Base-by-base conservation (phyloP, 108 stramenopile genomes). In the Hondaea fermentalgiana region DNA sequence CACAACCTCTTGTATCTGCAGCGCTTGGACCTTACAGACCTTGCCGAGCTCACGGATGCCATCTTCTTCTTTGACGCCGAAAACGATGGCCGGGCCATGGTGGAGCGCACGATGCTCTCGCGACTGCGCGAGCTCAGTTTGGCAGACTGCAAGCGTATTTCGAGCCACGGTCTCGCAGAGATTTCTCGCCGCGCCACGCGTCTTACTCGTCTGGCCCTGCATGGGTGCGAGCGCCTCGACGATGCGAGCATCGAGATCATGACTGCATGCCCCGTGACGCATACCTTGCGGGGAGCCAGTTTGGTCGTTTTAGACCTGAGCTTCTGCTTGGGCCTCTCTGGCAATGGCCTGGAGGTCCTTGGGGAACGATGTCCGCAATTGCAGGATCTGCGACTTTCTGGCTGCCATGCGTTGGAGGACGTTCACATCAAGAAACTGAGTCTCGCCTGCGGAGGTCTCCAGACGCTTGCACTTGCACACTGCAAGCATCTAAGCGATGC, bases 1-100 rank as follows among this genome's bases (percentile, higher is more conserved):
- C 89, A 89, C 55, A 91, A 89, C 60, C 87, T 83, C 42, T 87
- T 53, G 83, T n/a, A 89, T 17, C 42, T 91, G 42, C 60, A 60
- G 49, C 47, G 58, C 43, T 28, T 91, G 29, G 71, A 89, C 44
- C 35, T 91, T 23, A 88, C 88, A 45, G 91, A 91, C 23, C 44
- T 91, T 23, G 47, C 45, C 55, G 29, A 88, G 42, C 21, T 91
- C 42, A 87, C 89, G 10, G 91, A 91, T 47, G 45, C 51, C 43
- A 60, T 55, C n/a, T 91, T 91, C 87, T 51, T 57, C 58, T 91
- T 89, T 23, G 91, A 91, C 57, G 16, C 28, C 0, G 53, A 53
- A 17, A n/a, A 51, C 47, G 91, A 91, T 35, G 91, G 91, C 49
- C 51, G 91, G 17, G 72, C 35, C 19, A 45, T 51, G 42, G 91